Evolutionary conservation across 2,329 filamentous ascomycete genomes (phyloP), one percentile per base, ranked within the genome.

Genomic region (Sporothrix curviconia): DNA sequence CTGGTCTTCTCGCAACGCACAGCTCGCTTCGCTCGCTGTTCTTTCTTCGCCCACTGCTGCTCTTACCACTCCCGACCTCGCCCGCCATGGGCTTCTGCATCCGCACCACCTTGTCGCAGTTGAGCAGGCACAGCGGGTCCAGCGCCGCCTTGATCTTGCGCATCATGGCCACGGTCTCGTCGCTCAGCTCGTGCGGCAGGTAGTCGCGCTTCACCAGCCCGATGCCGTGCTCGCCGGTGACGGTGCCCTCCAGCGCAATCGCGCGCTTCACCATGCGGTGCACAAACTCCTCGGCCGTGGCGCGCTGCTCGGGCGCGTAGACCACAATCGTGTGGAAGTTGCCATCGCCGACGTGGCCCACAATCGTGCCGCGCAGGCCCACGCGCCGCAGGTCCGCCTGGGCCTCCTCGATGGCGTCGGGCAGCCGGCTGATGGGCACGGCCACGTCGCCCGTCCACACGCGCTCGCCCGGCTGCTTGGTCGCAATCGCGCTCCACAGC

Each of bases 361-460:
- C 84, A 60, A 89, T 88, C 14, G 79, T 79, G 2, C 87, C 89
- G 1, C 85, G 83, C 25, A 90, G 87, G 4, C 91, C 87, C 1
- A 83, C 90, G 2, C 77, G 87, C 19, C 77, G 79, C 59, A 63
- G 87, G 67, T 85, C 89, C 36, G 66, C 86, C 63, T 89, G 86
- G 1, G 89, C 91, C 70, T 87, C 81, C 70, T 91, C 88, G 63
- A 92, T 90, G 59, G 92, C 83, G 61, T 87, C 80, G 3, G 89
- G 82, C 64, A 94, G 70, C 60, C 80, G 76, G 62, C 83, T 88
- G 69, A 94, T 85, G 14, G 90, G 90, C 55, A 95, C 90, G 0
- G 90, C 90, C 11, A 94, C 90, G 66, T 95, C 90, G 1, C 88
- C 89, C 0, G 89, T 92, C 89, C 89, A 94, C 3, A 94, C 86